These are phyloP conservation scores for Pilatotrama ljubarskyi DNA, from an alignment of 768 basidiomycete species.

Conservation along the genomic window DNA sequence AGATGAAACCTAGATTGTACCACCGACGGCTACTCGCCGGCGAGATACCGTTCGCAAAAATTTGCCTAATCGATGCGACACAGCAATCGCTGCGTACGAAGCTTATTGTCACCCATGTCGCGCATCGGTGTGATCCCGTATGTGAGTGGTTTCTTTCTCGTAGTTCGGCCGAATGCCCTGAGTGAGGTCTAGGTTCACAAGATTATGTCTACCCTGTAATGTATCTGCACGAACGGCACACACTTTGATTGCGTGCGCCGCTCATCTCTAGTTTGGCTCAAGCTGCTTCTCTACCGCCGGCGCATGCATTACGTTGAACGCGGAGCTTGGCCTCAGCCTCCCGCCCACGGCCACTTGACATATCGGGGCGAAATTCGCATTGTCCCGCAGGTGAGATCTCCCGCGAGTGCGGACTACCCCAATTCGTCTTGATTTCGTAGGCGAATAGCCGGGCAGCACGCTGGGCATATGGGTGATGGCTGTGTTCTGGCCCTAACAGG, in stretches of 20 bases:
- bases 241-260: no score
- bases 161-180: no score
- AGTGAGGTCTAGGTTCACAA: no score
- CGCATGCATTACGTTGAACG: no score
- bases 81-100: not conserved
- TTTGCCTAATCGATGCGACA: not conserved
- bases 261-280: no score
- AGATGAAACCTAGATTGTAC: conserved; percentile 6
- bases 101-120: no score
- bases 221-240: no score
- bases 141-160: no score
- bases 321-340: no score
- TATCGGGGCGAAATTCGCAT: not conserved
- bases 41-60: not conserved
- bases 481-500: not conserved
- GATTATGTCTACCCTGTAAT: no score
- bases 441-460: not conserved
- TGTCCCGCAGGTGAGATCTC: not conserved
- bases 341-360: not conserved
- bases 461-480: conserved; percentile 3
- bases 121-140: no score
- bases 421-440: not conserved
- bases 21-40: not conserved
- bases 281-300: no score
- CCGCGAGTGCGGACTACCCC: not conserved